These are phyloP conservation scores for Claviceps pazoutovae DNA, from an alignment of 2,329 filamentous ascomycete species.

Conservation along the genomic window DNA sequence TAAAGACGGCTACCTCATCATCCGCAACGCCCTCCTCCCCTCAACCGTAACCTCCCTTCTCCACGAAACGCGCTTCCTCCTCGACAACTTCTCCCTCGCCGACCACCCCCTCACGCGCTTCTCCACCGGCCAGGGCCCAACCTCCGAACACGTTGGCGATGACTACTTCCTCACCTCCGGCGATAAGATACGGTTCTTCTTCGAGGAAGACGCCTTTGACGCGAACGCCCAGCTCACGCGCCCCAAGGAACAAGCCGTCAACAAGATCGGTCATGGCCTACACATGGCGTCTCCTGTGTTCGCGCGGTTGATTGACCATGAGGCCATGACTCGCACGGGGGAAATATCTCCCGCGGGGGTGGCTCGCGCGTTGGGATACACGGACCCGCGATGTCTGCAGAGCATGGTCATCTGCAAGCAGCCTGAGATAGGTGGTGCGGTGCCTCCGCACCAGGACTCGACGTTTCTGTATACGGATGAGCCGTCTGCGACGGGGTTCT, in stretches of 20 bases:
- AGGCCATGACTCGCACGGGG: conserved; percentile 18
- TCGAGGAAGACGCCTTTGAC: conserved; percentile 86
- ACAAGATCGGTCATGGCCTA: conserved; percentile 74
- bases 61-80: conserved; percentile 57
- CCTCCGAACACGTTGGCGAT: conserved; percentile 70
- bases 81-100: conserved; percentile 61
- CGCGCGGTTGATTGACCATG: conserved; percentile 39
- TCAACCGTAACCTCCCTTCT: conserved; percentile 56
- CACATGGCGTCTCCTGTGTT: conserved; percentile 58
- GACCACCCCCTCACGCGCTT: conserved; percentile 90
- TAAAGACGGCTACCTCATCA: conserved; percentile 77
- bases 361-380: conserved; percentile 57
- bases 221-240: conserved; percentile 50
- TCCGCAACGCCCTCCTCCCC: conserved; percentile 60
- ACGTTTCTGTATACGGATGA: conserved; percentile 86
- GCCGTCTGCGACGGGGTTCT: conserved; percentile 84
- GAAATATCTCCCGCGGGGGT: conserved; percentile 41
- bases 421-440: conserved; percentile 84
- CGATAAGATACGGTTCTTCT: conserved; percentile 92
- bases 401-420: conserved; percentile 99
- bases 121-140: conserved; percentile 70
- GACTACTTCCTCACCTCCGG: conserved; percentile 84
- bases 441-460: conserved; percentile 82
- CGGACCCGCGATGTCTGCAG: conserved; percentile 66
- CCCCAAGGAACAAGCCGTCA: conserved; percentile 74